Evolutionary conservation across 2,329 filamentous ascomycete genomes (phyloP), one percentile per base, ranked within the genome.

Genomic region (Botryotinia calthae): DNA sequence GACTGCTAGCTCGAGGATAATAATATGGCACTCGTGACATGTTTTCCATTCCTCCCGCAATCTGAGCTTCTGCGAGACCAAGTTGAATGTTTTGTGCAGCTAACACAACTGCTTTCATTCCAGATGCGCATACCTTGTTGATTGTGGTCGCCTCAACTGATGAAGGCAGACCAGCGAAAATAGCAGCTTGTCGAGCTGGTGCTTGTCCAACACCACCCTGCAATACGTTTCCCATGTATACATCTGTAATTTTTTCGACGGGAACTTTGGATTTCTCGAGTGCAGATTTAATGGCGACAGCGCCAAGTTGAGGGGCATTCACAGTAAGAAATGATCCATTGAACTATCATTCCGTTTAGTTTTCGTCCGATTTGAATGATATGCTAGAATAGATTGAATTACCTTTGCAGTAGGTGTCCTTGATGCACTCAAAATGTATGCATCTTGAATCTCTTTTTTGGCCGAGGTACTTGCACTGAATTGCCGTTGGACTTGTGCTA

Each of bases 41-140:
- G 83, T 93, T 98, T 85, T 99, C 96, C 93, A 99, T 98, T 71
- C 96, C 96, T 75, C 96, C 96, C 1, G 96, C 96, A 12, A 98
- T 87, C 81, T 97, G 93, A 0, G 93, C 95, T 79, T 97, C 93
- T 25, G 94, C 89, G 16, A 97, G 87, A 8, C 96, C 95, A 18
- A 99, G 88, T 83, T 98, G 93, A 78, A 98, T 97, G 80, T 97
- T 96, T 80, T 97, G 94, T 1, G 95, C 95, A 1, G 95, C 96
- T 62, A 98, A 88, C 34, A 88, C 90, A 7, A 98, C 94, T 1
- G 96, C 93, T 83, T 99, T 99, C 76, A 99, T 86, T 8, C 96
- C 96, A 0, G 95, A 98, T 6, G 96, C 92, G 85, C 96, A 99
- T 74, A 99, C 96, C 84, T 99, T 99, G 87, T 99, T 99, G 83